Percentiles rank a stretch among this genome's conserved stretches.
Conservation (phyloP, 495 filamentous ascomycete genomes). For the Penicillium paxilli region DNA sequence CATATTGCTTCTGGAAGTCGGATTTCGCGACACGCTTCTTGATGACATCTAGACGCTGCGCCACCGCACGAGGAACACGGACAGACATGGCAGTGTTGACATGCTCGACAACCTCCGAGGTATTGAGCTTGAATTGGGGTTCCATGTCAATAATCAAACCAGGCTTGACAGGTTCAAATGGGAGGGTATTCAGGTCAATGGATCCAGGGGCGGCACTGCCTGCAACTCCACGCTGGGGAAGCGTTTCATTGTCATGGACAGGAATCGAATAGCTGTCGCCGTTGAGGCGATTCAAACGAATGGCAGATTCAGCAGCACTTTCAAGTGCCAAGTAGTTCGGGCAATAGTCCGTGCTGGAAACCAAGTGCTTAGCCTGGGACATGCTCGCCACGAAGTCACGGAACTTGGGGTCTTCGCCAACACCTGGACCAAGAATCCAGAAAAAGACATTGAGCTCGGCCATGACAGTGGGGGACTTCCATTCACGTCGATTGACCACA, state of each 20-base stretch:
- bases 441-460: conserved; percentile 65
- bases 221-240: conserved; percentile 30
- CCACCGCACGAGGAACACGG: conserved; percentile 47
- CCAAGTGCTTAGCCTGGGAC: conserved; percentile 64
- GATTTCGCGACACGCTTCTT: conserved; percentile 25
- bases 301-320: conserved; percentile 58
- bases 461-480: conserved; percentile 65
- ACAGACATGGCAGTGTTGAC: conserved; percentile 50
- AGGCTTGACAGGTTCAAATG: conserved; percentile 39
- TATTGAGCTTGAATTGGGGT: conserved; percentile 58
- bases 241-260: conserved; percentile 52
- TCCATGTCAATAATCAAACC: conserved; percentile 63
- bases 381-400: conserved; percentile 66
- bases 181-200: conserved; percentile 11
- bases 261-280: conserved; percentile 65
- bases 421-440: conserved; percentile 75
- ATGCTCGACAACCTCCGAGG: conserved; percentile 44
- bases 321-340: conserved; percentile 70
- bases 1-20: conserved; percentile 30
- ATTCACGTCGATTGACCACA: conserved; percentile 71
- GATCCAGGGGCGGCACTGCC: conserved; percentile 12
- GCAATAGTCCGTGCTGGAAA: conserved; percentile 69
- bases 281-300: conserved; percentile 70
- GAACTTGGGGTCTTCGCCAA: conserved; percentile 62
- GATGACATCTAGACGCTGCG: conserved; percentile 31